Evolutionary conservation across 2,329 filamentous ascomycete genomes (phyloP).

Genomic region (Stylonectria norvegica): DNA sequence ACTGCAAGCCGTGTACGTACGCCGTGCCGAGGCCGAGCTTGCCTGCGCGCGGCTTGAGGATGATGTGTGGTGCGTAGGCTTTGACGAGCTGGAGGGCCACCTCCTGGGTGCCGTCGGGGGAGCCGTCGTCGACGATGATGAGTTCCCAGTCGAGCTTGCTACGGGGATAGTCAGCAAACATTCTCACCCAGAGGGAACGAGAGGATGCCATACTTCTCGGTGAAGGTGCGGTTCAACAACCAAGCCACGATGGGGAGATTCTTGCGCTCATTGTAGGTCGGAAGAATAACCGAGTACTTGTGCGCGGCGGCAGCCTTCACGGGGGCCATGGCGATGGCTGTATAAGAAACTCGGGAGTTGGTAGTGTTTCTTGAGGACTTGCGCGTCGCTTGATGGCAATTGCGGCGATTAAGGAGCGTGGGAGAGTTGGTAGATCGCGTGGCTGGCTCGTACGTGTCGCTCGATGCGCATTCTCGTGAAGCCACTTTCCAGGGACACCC

Average conservation of each 20-base stretch:
- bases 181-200: accelerated
- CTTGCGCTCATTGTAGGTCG: slow-evolving; percentile 96
- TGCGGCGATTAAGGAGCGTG: slow-evolving; percentile 24
- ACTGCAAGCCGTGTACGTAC: slow-evolving; percentile 92
- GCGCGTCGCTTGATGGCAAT: slow-evolving; percentile 1
- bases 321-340: slow-evolving; percentile 43
- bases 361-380: slow-evolving; percentile 1
- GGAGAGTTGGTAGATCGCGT: slow-evolving; percentile 23
- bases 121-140: slow-evolving; percentile 97
- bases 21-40: slow-evolving; percentile 97
- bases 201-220: slow-evolving; percentile 64
- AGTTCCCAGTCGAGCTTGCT: slow-evolving; percentile 96
- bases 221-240: slow-evolving; percentile 90
- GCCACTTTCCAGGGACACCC: slow-evolving; percentile 27
- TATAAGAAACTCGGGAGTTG: neutral
- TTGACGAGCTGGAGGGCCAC: slow-evolving; percentile 87
- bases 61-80: slow-evolving; percentile 74
- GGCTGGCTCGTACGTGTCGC: slow-evolving; percentile 18
- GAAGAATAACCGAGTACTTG: slow-evolving; percentile 96
- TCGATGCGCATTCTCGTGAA: slow-evolving; percentile 15
- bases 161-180: neutral
- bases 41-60: slow-evolving; percentile 83
- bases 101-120: slow-evolving; percentile 89
- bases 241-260: slow-evolving; percentile 96
- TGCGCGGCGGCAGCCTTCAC: slow-evolving; percentile 45